phyloP scores from a whole-genome alignment of 176 grass and related monocot species.

The Oryza glumipatula region DNA sequence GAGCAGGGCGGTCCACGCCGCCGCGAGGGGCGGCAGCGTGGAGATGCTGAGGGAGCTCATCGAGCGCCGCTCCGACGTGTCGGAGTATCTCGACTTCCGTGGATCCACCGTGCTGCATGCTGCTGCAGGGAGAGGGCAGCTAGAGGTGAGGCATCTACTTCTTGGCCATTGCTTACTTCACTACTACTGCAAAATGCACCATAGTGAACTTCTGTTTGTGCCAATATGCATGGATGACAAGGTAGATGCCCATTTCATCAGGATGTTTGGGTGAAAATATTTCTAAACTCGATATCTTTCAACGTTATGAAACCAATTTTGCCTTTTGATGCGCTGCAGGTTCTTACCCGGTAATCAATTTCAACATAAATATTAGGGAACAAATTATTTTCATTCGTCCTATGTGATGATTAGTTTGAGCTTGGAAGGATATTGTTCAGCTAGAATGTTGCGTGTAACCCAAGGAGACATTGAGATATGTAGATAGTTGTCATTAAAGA shows the following conservation, averaged over 20 bases:
- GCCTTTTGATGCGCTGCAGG: background rate
- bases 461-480: background rate
- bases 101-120: slow-evolving; percentile 88
- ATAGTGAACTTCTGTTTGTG: background rate
- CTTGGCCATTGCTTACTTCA: slow-evolving; percentile 4
- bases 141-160: slow-evolving; percentile 60
- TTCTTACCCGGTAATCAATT: slow-evolving; percentile 21
- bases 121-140: slow-evolving; percentile 77
- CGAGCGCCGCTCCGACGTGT: slow-evolving; percentile 49
- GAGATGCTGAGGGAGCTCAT: slow-evolving; percentile 77
- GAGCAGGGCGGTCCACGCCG: slow-evolving; percentile 77
- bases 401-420: background rate
- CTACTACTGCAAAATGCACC: background rate
- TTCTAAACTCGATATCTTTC: background rate
- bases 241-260: background rate
- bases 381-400: background rate
- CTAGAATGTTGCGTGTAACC: background rate
- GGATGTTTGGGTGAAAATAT: background rate
- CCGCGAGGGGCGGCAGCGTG: slow-evolving; percentile 79
- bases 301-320: background rate
- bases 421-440: background rate
- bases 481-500: background rate
- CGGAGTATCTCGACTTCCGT: slow-evolving; percentile 66
- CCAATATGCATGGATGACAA: background rate
- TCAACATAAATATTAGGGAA: background rate